Percentiles rank a stretch among this genome's conserved stretches.
These are phyloP conservation scores for Saitozyma podzolica DNA, from an alignment of 768 basidiomycete species.

Conservation along the genomic window DNA sequence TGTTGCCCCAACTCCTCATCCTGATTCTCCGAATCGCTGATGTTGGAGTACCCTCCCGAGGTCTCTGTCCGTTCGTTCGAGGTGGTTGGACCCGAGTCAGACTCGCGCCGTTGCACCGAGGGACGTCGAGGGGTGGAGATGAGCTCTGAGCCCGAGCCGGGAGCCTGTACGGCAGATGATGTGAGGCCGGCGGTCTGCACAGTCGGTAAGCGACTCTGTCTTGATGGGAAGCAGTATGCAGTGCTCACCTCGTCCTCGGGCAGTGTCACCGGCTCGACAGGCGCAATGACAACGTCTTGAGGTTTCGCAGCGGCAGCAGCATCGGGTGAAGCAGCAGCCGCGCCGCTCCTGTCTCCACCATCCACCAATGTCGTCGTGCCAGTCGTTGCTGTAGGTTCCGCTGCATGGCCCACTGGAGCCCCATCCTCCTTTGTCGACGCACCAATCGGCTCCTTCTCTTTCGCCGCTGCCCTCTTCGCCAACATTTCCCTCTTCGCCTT, in stretches of 20 bases:
- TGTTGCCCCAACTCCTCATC: constrained; percentile 70
- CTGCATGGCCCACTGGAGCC: neutral
- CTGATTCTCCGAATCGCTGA: constrained; percentile 53
- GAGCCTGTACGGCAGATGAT: constrained; percentile 87
- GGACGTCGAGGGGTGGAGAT: constrained; percentile 39
- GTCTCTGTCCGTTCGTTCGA: constrained; percentile 29
- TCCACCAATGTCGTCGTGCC: constrained; percentile 1
- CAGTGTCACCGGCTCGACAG: constrained; percentile 51
- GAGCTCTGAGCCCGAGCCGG: constrained; percentile 68
- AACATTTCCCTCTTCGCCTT: constrained; percentile 6
- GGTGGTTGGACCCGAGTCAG: constrained; percentile 49
- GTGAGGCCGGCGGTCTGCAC: constrained; percentile 75
- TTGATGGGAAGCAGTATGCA: neutral
- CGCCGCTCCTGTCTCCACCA: neutral
- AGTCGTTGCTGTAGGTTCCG: constrained; percentile 7
- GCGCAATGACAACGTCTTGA: constrained; percentile 16
- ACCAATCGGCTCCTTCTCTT: neutral
- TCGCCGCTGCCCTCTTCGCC: constrained; percentile 6
- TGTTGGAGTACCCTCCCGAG: constrained; percentile 34
- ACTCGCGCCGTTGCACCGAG: constrained; percentile 53
- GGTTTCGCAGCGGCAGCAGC: constrained; percentile 2
- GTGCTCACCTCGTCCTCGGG: constrained; percentile 62
- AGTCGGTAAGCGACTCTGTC: neutral
- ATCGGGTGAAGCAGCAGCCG: constrained; percentile 1
- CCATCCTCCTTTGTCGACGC: constrained; percentile 2